These are phyloP conservation scores for Nicotiana benthamiana DNA, from an alignment of 257 asterid genomes.

Conservation along the genomic window DNA sequence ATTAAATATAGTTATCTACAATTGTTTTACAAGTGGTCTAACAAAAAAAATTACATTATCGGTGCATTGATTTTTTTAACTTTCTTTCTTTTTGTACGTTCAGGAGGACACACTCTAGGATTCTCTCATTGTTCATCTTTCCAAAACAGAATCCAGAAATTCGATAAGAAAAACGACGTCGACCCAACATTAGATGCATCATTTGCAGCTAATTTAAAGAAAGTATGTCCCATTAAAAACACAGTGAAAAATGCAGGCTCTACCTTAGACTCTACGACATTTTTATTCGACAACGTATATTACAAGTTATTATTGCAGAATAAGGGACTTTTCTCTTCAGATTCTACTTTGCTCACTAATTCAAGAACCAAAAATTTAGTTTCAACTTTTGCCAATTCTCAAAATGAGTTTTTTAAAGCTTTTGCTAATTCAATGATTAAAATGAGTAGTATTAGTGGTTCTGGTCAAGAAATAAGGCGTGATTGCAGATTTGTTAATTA, in stretches of 20 bases:
- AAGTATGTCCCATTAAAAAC: slow-evolving; percentile 55
- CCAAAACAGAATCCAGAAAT: slow-evolving; percentile 69
- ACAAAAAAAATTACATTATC: no score
- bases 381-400: slow-evolving; percentile 42
- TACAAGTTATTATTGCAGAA: slow-evolving; percentile 57
- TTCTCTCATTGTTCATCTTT: slow-evolving; percentile 87
- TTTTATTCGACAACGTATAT: slow-evolving; percentile 58
- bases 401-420: slow-evolving; percentile 42
- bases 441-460: slow-evolving; percentile 61
- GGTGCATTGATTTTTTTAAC: no score
- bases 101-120: slow-evolving; percentile 90
- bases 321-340: slow-evolving; percentile 58
- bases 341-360: slow-evolving; percentile 48
- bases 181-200: slow-evolving; percentile 55
- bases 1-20: no score
- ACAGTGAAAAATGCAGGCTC: slow-evolving; percentile 54
- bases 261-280: slow-evolving; percentile 52
- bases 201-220: slow-evolving; percentile 47
- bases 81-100: not conserved
- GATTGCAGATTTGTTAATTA: slow-evolving; percentile 43
- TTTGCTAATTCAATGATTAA: slow-evolving; percentile 74
- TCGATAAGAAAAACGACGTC: slow-evolving; percentile 30
- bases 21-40: no score
- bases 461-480: slow-evolving; percentile 48
- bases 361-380: slow-evolving; percentile 49